These are phyloP conservation scores for Hypoxylon sp. DNA, from an alignment of 2,329 filamentous ascomycete species.

Conservation along the genomic window DNA sequence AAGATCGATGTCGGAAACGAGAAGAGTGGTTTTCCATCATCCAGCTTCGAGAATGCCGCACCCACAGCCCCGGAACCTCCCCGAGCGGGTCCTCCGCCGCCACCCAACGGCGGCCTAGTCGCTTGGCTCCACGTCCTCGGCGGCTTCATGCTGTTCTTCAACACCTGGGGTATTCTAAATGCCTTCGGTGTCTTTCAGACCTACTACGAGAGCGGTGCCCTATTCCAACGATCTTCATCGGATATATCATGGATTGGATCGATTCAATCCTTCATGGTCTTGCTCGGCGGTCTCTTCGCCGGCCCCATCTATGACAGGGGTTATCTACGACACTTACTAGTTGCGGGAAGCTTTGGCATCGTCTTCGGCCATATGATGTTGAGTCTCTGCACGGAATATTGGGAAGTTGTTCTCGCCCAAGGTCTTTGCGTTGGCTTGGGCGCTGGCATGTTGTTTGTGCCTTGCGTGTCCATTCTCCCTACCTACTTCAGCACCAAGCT, in stretches of 20 bases:
- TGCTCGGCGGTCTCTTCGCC: constrained; percentile 45
- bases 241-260: constrained; percentile 56
- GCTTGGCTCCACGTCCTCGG: constrained; percentile 54
- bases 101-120: constrained; percentile 48
- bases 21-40: not conserved
- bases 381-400: constrained; percentile 47
- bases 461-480: constrained; percentile 40
- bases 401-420: constrained; percentile 50
- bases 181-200: constrained; percentile 50
- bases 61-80: constrained; percentile 12
- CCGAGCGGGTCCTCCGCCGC: constrained; percentile 20
- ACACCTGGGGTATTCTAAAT: constrained; percentile 38
- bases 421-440: constrained; percentile 51
- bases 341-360: constrained; percentile 41
- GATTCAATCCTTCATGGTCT: constrained; percentile 49
- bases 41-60: constrained; percentile 12
- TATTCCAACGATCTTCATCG: constrained; percentile 49
- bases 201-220: constrained; percentile 52
- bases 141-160: constrained; percentile 46
- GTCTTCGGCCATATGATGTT: constrained; percentile 52
- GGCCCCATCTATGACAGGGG: constrained; percentile 47
- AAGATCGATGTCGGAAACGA: constrained; percentile 15
- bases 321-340: constrained; percentile 41
- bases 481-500: constrained; percentile 41
- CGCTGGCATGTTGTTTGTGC: constrained; percentile 49